These are phyloP conservation scores for Sicyos edulis DNA, from an alignment of 306 rosid genomes.

Conservation along the genomic window DNA sequence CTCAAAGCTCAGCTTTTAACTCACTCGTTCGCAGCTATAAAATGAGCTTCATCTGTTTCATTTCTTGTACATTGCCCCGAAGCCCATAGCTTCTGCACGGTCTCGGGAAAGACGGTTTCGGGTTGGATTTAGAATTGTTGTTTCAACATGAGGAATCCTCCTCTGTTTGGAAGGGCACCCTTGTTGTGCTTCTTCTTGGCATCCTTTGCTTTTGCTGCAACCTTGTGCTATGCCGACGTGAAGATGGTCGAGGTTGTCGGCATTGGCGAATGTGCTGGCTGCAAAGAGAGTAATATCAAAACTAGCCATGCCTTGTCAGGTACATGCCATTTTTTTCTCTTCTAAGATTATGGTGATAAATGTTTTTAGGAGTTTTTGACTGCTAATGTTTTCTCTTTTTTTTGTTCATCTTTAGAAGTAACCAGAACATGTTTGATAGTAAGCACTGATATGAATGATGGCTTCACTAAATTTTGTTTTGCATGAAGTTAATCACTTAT, in stretches of 20 bases:
- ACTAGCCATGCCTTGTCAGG: conserved; percentile 66
- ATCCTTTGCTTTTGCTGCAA: conserved; percentile 35
- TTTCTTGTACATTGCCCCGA: not conserved
- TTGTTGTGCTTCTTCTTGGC: conserved; percentile 46
- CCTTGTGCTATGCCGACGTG: conserved; percentile 43
- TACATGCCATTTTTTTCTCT: conserved; percentile 19
- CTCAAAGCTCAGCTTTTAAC: not conserved
- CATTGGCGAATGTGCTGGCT: conserved; percentile 64
- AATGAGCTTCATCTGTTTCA: conserved; percentile 5
- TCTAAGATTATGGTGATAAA: not conserved
- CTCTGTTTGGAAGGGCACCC: conserved; percentile 34
- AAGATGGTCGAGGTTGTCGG: conserved; percentile 67
- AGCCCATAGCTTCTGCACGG: conserved; percentile 5
- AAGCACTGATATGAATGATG: not conserved
- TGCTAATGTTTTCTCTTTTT: not conserved
- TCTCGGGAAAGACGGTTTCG: not conserved
- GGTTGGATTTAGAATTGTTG: not conserved
- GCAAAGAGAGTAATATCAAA: conserved; percentile 50
- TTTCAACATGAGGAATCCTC: conserved; percentile 22
- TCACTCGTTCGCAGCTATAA: not conserved
- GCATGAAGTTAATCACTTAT: not conserved
- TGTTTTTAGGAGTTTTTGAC: not conserved
- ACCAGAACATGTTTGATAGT: not conserved
- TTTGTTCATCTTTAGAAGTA: not conserved
- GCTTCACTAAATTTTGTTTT: not conserved